These are phyloP conservation scores for Boletales sp. DNA, from an alignment of 768 basidiomycete species.

Conservation along the genomic window DNA sequence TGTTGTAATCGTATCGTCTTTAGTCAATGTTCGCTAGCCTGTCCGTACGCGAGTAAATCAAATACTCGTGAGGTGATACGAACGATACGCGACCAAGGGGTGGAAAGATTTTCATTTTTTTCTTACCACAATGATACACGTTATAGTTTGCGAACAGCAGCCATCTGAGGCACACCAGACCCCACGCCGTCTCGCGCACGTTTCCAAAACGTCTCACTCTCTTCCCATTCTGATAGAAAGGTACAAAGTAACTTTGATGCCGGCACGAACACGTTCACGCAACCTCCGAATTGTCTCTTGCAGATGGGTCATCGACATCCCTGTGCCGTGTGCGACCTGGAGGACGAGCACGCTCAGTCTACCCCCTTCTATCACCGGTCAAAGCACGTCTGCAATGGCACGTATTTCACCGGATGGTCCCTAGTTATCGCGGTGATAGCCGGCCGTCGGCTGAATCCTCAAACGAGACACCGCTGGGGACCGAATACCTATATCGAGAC, in stretches of 20 bases:
- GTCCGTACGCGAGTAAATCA: too few relatives aligned
- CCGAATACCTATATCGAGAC: slow-evolving; percentile 31
- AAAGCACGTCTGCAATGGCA: slow-evolving; percentile 1
- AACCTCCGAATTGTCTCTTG: slow-evolving; percentile 8
- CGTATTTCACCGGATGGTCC: background rate
- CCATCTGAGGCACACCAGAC: too few relatives aligned
- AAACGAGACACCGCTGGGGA: slow-evolving; percentile 31
- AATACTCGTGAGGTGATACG: too few relatives aligned
- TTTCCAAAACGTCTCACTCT: slow-evolving; percentile 5
- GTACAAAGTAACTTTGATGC: background rate
- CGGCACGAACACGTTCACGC: background rate
- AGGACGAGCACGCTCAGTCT: slow-evolving; percentile 6
- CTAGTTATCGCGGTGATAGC: slow-evolving; percentile 5
- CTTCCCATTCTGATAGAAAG: slow-evolving; percentile 9
- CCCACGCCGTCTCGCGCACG: too few relatives aligned
- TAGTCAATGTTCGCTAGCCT: background rate
- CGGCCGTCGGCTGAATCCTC: slow-evolving; percentile 29
- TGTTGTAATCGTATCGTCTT: slow-evolving; percentile 6
- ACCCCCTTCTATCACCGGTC: slow-evolving; percentile 3
- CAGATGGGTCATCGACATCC: slow-evolving; percentile 2
- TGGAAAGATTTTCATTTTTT: too few relatives aligned
- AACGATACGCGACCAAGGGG: too few relatives aligned
- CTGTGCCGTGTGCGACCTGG: slow-evolving; percentile 5
- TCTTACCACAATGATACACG: too few relatives aligned
- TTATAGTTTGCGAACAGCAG: too few relatives aligned